A percentile compares a stretch with the other conserved stretches of the same genome.
Evolutionary conservation across 192 early-diverging fungal species (phyloP).

Genomic region (Gigaspora rosea): DNA sequence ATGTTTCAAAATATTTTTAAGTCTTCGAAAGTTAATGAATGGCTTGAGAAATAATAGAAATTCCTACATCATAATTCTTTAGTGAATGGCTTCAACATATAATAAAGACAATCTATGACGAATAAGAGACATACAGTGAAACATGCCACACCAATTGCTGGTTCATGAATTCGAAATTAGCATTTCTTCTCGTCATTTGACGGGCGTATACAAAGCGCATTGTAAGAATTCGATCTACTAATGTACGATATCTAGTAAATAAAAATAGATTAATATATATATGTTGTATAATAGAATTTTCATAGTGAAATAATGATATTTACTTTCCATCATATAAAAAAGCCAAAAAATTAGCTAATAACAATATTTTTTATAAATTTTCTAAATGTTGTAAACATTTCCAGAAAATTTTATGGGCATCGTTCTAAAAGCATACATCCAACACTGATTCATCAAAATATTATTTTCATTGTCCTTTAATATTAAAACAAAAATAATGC

Average conservation of each 20-base stretch:
- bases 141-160: constrained; percentile 85
- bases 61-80: constrained; percentile 54
- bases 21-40: constrained; percentile 69
- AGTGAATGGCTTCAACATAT: constrained; percentile 4
- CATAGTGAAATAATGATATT: constrained; percentile 25
- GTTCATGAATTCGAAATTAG: constrained; percentile 93
- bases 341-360: constrained; percentile 79
- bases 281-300: neutral
- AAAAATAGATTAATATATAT: neutral
- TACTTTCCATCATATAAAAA: constrained; percentile 85
- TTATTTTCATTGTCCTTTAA: too few relatives aligned
- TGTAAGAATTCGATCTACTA: constrained; percentile 76
- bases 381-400: constrained; percentile 22
- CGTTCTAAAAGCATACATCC: constrained; percentile 34
- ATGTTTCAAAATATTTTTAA: constrained; percentile 31
- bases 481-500: too few relatives aligned
- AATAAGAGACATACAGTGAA: constrained; percentile 67
- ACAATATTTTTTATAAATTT: constrained; percentile 56
- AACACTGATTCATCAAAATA: too few relatives aligned
- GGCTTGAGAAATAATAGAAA: constrained; percentile 86
- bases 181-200: constrained; percentile 50
- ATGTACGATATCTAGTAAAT: constrained; percentile 59
- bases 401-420: constrained; percentile 56
- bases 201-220: constrained; percentile 78
- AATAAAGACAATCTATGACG: neutral